These are phyloP conservation scores for Marasmius fiardii DNA, from an alignment of 1,284 basidiomycete species.

Conservation along the genomic window DNA sequence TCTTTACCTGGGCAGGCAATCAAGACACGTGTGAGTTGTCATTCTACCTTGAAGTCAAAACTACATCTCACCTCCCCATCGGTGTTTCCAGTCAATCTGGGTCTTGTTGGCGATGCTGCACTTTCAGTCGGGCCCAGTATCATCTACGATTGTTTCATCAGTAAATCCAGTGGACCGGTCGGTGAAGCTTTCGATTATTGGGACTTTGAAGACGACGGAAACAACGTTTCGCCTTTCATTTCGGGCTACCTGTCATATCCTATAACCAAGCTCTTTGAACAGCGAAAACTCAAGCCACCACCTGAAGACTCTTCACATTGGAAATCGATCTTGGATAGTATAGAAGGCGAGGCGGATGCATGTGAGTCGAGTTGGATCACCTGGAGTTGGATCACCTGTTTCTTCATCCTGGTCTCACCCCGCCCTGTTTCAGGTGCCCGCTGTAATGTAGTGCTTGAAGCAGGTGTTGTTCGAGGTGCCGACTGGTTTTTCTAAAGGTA, in stretches of 20 bases:
- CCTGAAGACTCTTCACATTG: slow-evolving; percentile 18
- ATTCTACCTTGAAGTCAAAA: background rate
- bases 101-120: background rate
- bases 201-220: background rate
- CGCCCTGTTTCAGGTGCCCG: background rate
- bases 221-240: background rate
- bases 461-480: slow-evolving; percentile 14
- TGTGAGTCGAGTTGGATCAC: slow-evolving; percentile 23
- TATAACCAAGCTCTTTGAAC: slow-evolving; percentile 18
- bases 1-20: slow-evolving; percentile 15
- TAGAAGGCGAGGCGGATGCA: slow-evolving; percentile 21
- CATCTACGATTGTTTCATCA: background rate
- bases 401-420: background rate
- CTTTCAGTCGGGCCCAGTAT: background rate
- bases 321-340: slow-evolving; percentile 26
- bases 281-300: slow-evolving; percentile 22
- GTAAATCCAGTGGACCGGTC: slow-evolving; percentile 3
- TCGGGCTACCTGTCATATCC: slow-evolving; percentile 21
- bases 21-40: background rate
- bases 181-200: background rate
- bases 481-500: slow-evolving; percentile 26
- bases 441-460: slow-evolving; percentile 9
- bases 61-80: background rate
- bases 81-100: background rate
- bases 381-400: too few relatives aligned